Evolutionary conservation across 139 green algal species (phyloP).

Genomic region (Edaphochlamys debaryana): DNA sequence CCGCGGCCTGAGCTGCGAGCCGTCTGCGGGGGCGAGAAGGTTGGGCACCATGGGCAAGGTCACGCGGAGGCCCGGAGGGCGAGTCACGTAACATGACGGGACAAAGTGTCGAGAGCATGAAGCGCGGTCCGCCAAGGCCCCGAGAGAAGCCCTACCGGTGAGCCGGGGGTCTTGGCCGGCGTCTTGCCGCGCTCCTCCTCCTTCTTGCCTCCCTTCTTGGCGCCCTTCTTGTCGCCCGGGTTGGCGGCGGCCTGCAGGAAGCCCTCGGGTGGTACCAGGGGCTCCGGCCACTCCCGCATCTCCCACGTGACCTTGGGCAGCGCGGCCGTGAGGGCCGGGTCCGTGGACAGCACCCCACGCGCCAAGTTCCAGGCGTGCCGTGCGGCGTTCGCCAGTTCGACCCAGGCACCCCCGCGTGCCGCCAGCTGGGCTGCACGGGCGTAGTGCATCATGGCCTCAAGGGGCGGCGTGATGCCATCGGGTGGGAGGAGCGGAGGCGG

Average conservation of each 20-base stretch:
- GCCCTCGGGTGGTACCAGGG: slow-evolving; percentile 2
- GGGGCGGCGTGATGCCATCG: not conserved
- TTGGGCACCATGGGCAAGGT: too few species aligned
- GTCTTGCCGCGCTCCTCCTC: not conserved
- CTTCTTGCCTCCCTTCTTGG: slow-evolving; percentile 26
- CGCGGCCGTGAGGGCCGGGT: slow-evolving; percentile 23
- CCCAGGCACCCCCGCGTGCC: slow-evolving; percentile 47
- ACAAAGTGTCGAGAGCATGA: too few species aligned
- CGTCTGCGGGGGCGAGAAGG: too few species aligned
- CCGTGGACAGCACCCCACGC: slow-evolving; percentile 46
- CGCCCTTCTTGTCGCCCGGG: slow-evolving; percentile 1
- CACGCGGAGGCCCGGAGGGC: too few species aligned
- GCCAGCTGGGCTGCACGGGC: slow-evolving; percentile 47
- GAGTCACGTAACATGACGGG: too few species aligned
- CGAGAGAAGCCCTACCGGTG: too few species aligned
- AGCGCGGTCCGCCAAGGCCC: too few species aligned
- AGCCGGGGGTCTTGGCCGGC: not conserved
- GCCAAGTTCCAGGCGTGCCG: slow-evolving; percentile 57
- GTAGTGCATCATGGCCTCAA: slow-evolving; percentile 53
- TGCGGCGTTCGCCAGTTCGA: slow-evolving; percentile 51
- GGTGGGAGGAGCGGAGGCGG: not conserved
- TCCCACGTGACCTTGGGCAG: slow-evolving; percentile 33
- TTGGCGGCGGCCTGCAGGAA: slow-evolving; percentile 1
- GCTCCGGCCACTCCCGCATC: slow-evolving; percentile 18
- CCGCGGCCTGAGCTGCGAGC: not conserved